Conservation (phyloP, 345 rosid species). For the rapeseed (Brassica napus) region Da-Ae NC_063438.1:3520001-3520500, state of each 20-base stretch:
- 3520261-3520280: background rate
- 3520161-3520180: background rate
- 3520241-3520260: background rate
- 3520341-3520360: background rate
- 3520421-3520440: constrained; percentile 12
- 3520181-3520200: background rate
- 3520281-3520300: background rate
- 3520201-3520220: too few relatives aligned
- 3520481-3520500: constrained; percentile 32
- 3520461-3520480: constrained; percentile 42
- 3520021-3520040: background rate
- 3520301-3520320: constrained; percentile 7
- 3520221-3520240: background rate
- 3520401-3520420: constrained; percentile 16
- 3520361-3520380: too few relatives aligned
- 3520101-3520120: background rate
- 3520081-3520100: background rate
- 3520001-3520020: too few relatives aligned
- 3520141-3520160: constrained; percentile 13
- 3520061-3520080: background rate
- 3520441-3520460: constrained; percentile 54
- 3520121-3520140: background rate
- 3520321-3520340: background rate
- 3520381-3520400: too few relatives aligned
- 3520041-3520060: background rate